A percentile compares a stretch with the other conserved stretches of the same genome.
phyloP scores from a whole-genome alignment of 148 eudicot genomes.

The Chenopodium album region DNA sequence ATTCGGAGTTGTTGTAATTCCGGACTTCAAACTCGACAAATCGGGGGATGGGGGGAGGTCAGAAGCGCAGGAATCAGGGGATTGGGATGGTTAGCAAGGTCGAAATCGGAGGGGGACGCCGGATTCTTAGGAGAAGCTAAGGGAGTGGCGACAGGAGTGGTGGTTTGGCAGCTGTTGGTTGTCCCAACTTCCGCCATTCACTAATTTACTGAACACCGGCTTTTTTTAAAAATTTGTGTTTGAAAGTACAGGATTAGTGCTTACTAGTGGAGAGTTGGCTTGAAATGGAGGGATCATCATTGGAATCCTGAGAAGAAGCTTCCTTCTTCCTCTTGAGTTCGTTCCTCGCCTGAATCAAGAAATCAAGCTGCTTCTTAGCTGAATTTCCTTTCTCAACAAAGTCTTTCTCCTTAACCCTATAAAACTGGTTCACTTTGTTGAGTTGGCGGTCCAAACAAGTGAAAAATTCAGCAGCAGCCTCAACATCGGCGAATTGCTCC shows the following conservation, averaged over 20 bases:
- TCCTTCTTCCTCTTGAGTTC: slow-evolving; percentile 49
- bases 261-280: slow-evolving; percentile 74
- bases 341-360: slow-evolving; percentile 54
- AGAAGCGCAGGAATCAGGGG: too few species aligned
- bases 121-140: too few species aligned
- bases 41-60: too few species aligned
- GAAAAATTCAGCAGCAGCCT: slow-evolving; percentile 76
- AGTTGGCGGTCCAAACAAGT: slow-evolving; percentile 75
- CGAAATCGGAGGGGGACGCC: too few species aligned
- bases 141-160: too few species aligned
- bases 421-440: slow-evolving; percentile 91
- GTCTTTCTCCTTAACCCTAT: slow-evolving; percentile 67
- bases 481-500: slow-evolving; percentile 70
- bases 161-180: too few species aligned
- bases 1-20: too few species aligned
- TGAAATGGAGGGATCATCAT: slow-evolving; percentile 70
- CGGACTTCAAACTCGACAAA: too few species aligned
- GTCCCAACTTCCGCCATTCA: too few species aligned
- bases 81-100: too few species aligned
- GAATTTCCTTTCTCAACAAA: slow-evolving; percentile 77
- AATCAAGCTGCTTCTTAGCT: slow-evolving; percentile 70
- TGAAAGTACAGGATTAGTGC: background rate
- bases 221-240: too few species aligned
- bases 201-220: too few species aligned
- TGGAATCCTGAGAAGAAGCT: slow-evolving; percentile 44